Conservation (phyloP, 768 basidiomycete genomes). For the Pulveroboletus sp. region DNA sequence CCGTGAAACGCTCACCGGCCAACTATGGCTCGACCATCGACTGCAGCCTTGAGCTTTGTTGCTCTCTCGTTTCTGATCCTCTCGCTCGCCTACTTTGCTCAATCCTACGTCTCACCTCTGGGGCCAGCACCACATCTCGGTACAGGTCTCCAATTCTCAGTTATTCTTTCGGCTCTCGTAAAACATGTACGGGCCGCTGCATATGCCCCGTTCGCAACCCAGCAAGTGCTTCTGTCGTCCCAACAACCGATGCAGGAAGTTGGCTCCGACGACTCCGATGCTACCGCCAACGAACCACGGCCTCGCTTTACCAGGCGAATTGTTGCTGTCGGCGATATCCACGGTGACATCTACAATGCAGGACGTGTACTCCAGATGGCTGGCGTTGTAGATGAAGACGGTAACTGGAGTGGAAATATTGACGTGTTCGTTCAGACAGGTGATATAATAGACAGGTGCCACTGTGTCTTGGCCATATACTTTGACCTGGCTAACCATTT, state of each 20-base stretch:
- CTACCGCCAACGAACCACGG: constrained; percentile 20
- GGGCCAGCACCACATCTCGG: constrained; percentile 33
- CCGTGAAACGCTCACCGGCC: neutral
- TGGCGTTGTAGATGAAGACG: constrained; percentile 65
- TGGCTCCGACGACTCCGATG: constrained; percentile 9
- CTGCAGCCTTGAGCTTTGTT: constrained; percentile 14
- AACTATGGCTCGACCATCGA: constrained; percentile 24
- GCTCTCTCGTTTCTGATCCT: constrained; percentile 25
- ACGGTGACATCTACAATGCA: constrained; percentile 84
- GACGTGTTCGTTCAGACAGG: constrained; percentile 94
- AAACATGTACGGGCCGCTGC: constrained; percentile 22
- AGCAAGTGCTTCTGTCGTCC: constrained; percentile 10
- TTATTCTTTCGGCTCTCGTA: constrained; percentile 25
- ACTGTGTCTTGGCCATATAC: no score
- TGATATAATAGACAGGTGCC: constrained; percentile 88
- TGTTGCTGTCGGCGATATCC: constrained; percentile 89
- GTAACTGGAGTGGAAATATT: constrained; percentile 78
- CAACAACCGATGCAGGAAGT: constrained; percentile 3
- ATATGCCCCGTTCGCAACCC: constrained; percentile 20
- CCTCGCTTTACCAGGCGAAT: constrained; percentile 48
- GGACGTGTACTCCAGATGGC: constrained; percentile 78
- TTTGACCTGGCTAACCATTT: constrained; percentile 9
- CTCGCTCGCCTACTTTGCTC: constrained; percentile 29
- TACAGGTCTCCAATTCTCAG: constrained; percentile 18
- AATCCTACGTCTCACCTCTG: constrained; percentile 30